Evolutionary conservation across 169 alveolate genomes (phyloP).

Genomic region (Eimeria tenella): DNA sequence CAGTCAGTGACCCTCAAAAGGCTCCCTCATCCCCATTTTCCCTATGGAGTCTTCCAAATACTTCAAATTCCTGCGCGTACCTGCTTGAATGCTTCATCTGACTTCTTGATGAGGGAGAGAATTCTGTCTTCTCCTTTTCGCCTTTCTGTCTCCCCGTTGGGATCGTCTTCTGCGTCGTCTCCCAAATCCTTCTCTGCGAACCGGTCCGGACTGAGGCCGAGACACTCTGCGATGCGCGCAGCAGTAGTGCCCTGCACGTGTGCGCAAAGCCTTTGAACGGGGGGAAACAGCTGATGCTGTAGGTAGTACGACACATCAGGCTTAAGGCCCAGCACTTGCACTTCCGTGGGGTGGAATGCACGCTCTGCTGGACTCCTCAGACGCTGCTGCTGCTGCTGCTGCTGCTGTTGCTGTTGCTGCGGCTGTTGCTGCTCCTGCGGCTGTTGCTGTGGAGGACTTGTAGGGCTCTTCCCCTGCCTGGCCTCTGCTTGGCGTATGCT

Average conservation of each 20-base stretch:
- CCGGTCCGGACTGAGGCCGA: conserved; percentile 76
- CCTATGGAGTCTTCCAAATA: no score
- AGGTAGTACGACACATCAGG: conserved; percentile 88
- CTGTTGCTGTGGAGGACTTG: neutral
- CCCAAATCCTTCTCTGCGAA: neutral
- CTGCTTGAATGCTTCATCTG: conserved; percentile 45
- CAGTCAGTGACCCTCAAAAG: no score
- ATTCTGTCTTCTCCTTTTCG: conserved; percentile 61
- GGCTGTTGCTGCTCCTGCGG: conserved; percentile 81
- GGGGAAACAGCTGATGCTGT: conserved; percentile 95
- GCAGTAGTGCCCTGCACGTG: conserved; percentile 93
- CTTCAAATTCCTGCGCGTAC: neutral
- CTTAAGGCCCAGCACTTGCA: neutral
- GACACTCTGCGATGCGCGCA: conserved; percentile 76
- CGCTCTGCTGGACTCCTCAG: conserved; percentile 59
- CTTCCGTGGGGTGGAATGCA: conserved; percentile 74
- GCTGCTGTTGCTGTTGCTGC: conserved; percentile 82
- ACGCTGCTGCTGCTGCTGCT: conserved; percentile 63
- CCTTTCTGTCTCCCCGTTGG: conserved; percentile 35
- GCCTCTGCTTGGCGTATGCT: conserved; percentile 37
- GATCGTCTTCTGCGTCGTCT: neutral
- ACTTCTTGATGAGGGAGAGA: conserved; percentile 14
- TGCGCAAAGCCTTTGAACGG: conserved; percentile 93
- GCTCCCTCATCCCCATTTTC: no score
- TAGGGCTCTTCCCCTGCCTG: neutral